Conservation (phyloP, 2,329 filamentous ascomycete species). For the Sphaerulina vaccinii region DNA sequence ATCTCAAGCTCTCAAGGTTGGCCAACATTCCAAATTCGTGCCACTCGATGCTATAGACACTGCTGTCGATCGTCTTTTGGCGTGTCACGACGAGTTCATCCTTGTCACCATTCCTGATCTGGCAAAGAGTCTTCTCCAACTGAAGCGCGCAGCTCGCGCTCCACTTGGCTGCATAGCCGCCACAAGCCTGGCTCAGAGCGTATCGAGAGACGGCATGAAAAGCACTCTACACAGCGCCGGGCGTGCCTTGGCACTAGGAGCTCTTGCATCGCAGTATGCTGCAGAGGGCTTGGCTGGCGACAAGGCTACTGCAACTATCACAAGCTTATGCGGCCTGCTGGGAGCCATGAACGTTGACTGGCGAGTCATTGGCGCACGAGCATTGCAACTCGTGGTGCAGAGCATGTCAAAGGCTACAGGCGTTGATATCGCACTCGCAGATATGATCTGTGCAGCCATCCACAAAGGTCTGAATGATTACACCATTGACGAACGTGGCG, state of each 20-base stretch:
- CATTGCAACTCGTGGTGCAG: slow-evolving; percentile 35
- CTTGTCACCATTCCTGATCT: slow-evolving; percentile 28
- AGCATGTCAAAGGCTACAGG: neutral
- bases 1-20: neutral
- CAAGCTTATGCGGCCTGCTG: slow-evolving; percentile 35
- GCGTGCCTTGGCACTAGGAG: slow-evolving; percentile 46
- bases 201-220: slow-evolving; percentile 38
- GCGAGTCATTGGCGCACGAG: slow-evolving; percentile 44
- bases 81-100: slow-evolving; percentile 32
- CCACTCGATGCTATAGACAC: slow-evolving; percentile 22
- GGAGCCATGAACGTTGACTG: slow-evolving; percentile 43
- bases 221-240: slow-evolving; percentile 43
- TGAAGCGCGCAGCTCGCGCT: slow-evolving; percentile 15
- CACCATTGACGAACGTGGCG: slow-evolving; percentile 82
- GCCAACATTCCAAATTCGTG: neutral
- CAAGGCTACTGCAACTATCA: slow-evolving; percentile 31
- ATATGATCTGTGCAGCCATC: slow-evolving; percentile 31
- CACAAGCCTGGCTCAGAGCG: slow-evolving; percentile 20
- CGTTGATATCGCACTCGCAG: slow-evolving; percentile 13
- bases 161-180: slow-evolving; percentile 27
- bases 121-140: slow-evolving; percentile 17
- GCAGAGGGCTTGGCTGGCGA: slow-evolving; percentile 21
- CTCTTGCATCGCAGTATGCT: slow-evolving; percentile 28
- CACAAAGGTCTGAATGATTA: slow-evolving; percentile 72
- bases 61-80: slow-evolving; percentile 29